Percentiles rank a stretch among this genome's conserved stretches.
Evolutionary conservation across 2,329 filamentous ascomycete species (phyloP).

Genomic region (Aspergillus quadrilineatus): DNA sequence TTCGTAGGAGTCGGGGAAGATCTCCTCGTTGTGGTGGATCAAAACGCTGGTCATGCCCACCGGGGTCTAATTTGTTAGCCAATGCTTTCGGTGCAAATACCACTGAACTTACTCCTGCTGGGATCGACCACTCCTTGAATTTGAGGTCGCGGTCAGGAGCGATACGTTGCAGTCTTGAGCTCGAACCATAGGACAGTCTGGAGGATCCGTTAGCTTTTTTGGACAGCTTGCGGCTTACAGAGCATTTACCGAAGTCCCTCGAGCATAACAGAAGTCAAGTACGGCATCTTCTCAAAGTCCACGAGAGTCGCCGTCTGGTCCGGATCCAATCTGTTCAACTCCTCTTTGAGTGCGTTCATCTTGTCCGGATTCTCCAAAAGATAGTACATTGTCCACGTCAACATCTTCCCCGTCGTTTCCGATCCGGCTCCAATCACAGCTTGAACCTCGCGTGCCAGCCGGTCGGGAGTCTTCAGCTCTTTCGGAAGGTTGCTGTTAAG

Average conservation of each 20-base stretch:
- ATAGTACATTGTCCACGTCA: slow-evolving; percentile 14
- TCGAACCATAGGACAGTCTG: slow-evolving; percentile 26
- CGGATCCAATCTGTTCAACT: slow-evolving; percentile 19
- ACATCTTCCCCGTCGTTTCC: slow-evolving; percentile 14
- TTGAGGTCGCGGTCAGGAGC: slow-evolving; percentile 27
- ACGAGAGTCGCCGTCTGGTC: slow-evolving; percentile 16
- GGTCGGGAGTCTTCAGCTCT: slow-evolving; percentile 34
- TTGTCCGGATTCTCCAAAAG: slow-evolving; percentile 16
- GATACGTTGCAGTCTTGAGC: slow-evolving; percentile 29
- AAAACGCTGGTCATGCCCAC: slow-evolving; percentile 42
- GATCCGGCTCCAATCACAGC: slow-evolving; percentile 32
- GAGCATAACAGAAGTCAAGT: slow-evolving; percentile 29
- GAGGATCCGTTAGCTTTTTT: neutral
- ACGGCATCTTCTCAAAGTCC: slow-evolving; percentile 31
- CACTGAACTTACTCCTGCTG: slow-evolving; percentile 27
- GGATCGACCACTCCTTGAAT: slow-evolving; percentile 34
- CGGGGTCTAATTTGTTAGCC: slow-evolving; percentile 25
- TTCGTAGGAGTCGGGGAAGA: slow-evolving; percentile 36
- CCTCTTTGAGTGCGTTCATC: slow-evolving; percentile 20
- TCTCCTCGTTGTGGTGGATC: slow-evolving; percentile 35
- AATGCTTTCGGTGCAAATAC: neutral
- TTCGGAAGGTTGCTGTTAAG: slow-evolving; percentile 27
- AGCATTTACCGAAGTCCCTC: slow-evolving; percentile 27
- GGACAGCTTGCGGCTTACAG: too few species aligned
- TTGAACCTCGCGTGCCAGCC: slow-evolving; percentile 33